Evolutionary conservation across 1,139 yeast genomes (phyloP), one percentile per base, ranked within the genome.

Genomic region (Hyphopichia fennica): DNA sequence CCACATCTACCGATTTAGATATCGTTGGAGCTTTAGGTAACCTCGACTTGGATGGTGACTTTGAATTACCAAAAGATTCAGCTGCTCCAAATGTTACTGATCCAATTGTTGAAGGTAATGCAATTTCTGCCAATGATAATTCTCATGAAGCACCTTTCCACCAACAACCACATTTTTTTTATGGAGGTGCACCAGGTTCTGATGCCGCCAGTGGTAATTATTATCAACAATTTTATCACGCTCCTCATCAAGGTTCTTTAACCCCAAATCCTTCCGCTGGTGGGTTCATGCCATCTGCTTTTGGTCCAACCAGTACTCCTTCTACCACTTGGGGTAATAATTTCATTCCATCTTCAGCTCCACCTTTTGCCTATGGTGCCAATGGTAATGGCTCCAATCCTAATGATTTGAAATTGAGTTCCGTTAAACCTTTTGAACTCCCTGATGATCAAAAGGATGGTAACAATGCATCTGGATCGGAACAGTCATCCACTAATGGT

Each of bases 1-100:
- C 38, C 22, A 16, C 22, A 8, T 7, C 20, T n/a, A 23, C 46
- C 42, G 59, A 61, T 35, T 61, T 71, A 49, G 77, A 71, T 44
- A 68, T 72, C 32, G 75, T 72, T 28, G 76, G 73, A 7, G 75
- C 77, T 8, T 57, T 72, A 34, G 67, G 65, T 34, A 69, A 63
- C 38, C 61, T 72, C 37, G 65, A 70, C 49, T 60, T 72, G 45
- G 75, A 70, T 45, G 75, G 65, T 22, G 76, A 69, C 16, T 51
- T 58, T 39, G 54, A 46, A 8, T 40, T 49, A 27, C 35, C 47
- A 19, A 36, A 40, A 16, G 39, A 38, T 19, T 22, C 28, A 20
- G 9, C 23, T 20, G 9, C 5, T 25, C 11, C 46, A 19, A 33
- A 28, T 11, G 17, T 33, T 37, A 32, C 41, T 5, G 41, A 37